Percentiles rank a stretch among this genome's conserved stretches.
Evolutionary conservation across 2,329 filamentous ascomycete species (phyloP).

Genomic region (Dryadomyces quercivorus): DNA sequence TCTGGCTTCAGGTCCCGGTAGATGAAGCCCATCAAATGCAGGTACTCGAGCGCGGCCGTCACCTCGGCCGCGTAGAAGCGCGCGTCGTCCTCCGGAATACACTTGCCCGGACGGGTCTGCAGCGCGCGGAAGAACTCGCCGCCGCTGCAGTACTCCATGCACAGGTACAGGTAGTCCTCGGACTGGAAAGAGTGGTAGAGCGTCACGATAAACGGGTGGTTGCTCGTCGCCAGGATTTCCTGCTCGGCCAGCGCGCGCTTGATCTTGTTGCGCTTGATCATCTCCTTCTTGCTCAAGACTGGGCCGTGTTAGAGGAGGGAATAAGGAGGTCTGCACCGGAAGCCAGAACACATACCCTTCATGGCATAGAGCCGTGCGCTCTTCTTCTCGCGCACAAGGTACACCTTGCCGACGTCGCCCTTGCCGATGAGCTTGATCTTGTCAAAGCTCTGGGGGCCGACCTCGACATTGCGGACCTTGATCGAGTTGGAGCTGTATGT

Average conservation of each 20-base stretch:
- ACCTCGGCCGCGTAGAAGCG: conserved; percentile 97
- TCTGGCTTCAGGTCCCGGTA: conserved; percentile 97
- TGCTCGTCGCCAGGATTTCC: conserved; percentile 95
- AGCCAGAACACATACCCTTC: conserved; percentile 62
- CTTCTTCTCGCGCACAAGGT: conserved; percentile 96
- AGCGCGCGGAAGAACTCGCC: conserved; percentile 96
- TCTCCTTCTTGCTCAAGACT: conserved; percentile 99
- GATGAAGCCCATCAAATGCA: conserved; percentile 98
- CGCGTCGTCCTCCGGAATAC: conserved; percentile 91
- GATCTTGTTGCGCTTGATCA: conserved; percentile 99
- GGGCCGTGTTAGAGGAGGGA: conserved; percentile 4
- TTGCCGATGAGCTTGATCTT: conserved; percentile 99
- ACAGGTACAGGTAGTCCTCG: conserved; percentile 96
- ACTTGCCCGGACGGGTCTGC: conserved; percentile 93
- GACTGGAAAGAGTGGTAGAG: conserved; percentile 99
- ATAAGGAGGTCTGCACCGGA: not conserved
- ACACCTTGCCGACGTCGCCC: conserved; percentile 97
- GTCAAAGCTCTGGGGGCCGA: conserved; percentile 90
- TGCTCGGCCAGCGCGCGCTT: conserved; percentile 96
- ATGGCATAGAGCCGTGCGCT: conserved; percentile 90
- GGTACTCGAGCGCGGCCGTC: conserved; percentile 87
- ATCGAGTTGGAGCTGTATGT: conserved; percentile 99
- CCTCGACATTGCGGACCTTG: conserved; percentile 94
- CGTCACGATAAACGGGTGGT: conserved; percentile 97
- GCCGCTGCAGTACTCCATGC: conserved; percentile 99